Conservation (phyloP, 495 filamentous ascomycete genomes). For the Penicillium egyptiacum region DNA sequence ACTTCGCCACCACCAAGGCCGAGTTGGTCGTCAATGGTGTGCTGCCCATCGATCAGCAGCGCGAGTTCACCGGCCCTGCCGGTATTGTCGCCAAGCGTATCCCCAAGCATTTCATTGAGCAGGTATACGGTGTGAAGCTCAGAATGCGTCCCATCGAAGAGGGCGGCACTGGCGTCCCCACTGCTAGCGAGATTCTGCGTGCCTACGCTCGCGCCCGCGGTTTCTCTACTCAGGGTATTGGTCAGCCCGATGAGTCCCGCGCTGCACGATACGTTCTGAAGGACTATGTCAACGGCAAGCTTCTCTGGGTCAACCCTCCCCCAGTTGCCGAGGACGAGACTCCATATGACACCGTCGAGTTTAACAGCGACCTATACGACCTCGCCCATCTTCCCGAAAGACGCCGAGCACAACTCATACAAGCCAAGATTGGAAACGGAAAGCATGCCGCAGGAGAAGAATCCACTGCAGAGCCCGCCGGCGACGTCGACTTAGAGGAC, state of each 20-base stretch:
- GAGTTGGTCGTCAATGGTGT: constrained; percentile 96
- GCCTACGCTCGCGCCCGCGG: constrained; percentile 88
- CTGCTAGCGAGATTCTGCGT: constrained; percentile 79
- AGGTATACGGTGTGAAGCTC: constrained; percentile 91
- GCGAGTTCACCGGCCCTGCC: constrained; percentile 89
- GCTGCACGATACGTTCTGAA: constrained; percentile 91
- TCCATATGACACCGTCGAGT: constrained; percentile 65
- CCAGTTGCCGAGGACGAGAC: constrained; percentile 54
- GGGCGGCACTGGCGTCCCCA: constrained; percentile 87
- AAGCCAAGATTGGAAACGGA: constrained; percentile 55
- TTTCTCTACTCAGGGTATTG: constrained; percentile 81
- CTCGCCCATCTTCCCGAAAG: constrained; percentile 70
- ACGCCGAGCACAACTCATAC: constrained; percentile 54
- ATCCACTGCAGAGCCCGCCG: constrained; percentile 22
- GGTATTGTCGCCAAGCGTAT: constrained; percentile 86
- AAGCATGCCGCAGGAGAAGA: constrained; percentile 39
- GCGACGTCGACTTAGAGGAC: constrained; percentile 43
- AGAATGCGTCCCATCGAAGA: constrained; percentile 79
- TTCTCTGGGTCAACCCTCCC: constrained; percentile 88
- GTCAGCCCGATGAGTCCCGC: constrained; percentile 88
- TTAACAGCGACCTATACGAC: constrained; percentile 90
- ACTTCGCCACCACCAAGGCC: constrained; percentile 94
- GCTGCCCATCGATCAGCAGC: constrained; percentile 93
- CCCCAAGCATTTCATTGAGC: constrained; percentile 86
- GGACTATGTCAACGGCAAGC: constrained; percentile 95